These are phyloP conservation scores for Sugiyamaella novakii DNA, from an alignment of 1,139 yeast genomes.

Conservation along the genomic window DNA sequence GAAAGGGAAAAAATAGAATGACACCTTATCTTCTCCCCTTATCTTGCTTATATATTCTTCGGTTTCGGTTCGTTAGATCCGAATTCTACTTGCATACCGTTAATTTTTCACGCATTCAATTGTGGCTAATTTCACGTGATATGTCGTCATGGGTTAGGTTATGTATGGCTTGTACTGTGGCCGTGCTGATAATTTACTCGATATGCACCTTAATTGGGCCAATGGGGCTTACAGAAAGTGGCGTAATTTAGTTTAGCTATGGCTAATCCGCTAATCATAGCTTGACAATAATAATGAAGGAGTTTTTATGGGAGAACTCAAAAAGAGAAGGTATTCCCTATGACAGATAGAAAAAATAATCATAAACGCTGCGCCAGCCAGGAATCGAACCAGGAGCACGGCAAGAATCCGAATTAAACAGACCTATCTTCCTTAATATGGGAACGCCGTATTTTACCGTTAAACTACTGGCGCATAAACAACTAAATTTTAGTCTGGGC, in stretches of 20 bases:
- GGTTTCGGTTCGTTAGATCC: not conserved
- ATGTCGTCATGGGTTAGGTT: not conserved
- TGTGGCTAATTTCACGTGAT: conserved; percentile 28
- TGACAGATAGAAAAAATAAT: conserved; percentile 1
- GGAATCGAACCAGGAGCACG: conserved; percentile 19
- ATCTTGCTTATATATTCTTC: conserved; percentile 7
- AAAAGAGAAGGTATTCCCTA: too few species aligned
- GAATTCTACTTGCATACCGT: not conserved
- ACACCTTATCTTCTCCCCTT: too few species aligned
- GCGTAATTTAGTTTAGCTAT: too few species aligned
- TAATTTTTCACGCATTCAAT: conserved; percentile 5
- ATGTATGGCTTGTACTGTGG: conserved; percentile 10
- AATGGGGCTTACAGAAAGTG: not conserved
- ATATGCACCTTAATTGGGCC: too few species aligned
- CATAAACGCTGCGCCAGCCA: conserved; percentile 13
- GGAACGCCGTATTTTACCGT: conserved; percentile 18
- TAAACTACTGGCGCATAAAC: conserved; percentile 14
- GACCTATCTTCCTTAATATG: conserved; percentile 6
- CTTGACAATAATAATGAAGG: too few species aligned
- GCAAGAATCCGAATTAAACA: conserved; percentile 13
- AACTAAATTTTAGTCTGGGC: too few species aligned
- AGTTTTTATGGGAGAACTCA: too few species aligned
- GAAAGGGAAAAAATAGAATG: conserved; percentile 1
- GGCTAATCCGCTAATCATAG: too few species aligned
- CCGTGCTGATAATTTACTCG: too few species aligned